Evolutionary conservation across 2,329 filamentous ascomycete species (phyloP), one percentile per base, ranked within the genome.

Genomic region (Pseudogymnoascus sp.): DNA sequence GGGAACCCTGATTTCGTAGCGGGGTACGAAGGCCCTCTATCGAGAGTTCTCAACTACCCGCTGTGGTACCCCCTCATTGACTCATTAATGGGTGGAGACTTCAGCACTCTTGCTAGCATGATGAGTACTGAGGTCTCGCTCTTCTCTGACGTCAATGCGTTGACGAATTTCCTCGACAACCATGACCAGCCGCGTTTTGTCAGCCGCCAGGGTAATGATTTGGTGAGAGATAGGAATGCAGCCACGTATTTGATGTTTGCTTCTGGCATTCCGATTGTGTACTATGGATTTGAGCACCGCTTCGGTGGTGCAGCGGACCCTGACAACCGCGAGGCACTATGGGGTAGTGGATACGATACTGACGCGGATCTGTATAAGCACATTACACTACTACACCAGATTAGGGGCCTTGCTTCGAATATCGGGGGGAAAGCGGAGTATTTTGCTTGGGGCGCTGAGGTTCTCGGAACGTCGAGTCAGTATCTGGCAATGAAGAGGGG

Each of bases 271-370:
- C 79, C 80, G 0, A 77, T 81, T 63, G 62, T 81, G 35, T 82
- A 82, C 66, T 73, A 79, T 62, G 79, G 80, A 8, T 77, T 80
- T 64, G 80, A 82, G 67, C 79, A 82, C 62, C 74, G 77, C 65
- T 77, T 75, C 67, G 66, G 69, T 11, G 75, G 75, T 22, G 62
- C 58, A 2, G 63, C 39, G 11, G 75, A 75, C 39, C 76, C 76
- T 0, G 11, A 67, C 18, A 78, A 78, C 62, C 75, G 76, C 11
- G 76, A 78, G 64, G 76, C 76, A 3, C 67, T 73, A 14, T 79
- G 77, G 77, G 63, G 75, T 0, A 64, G 61, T 73, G 71, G 71
- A 0, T 79, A 76, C 61, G 64, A 70, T n/a, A 77, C 71, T 0
- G 67, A 65, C 0, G 64, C 71, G 3, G 67, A 71, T 6, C 66